These are phyloP conservation scores for Rhizopogon vulgaris DNA, from an alignment of 768 basidiomycete species.

Conservation along the genomic window DNA sequence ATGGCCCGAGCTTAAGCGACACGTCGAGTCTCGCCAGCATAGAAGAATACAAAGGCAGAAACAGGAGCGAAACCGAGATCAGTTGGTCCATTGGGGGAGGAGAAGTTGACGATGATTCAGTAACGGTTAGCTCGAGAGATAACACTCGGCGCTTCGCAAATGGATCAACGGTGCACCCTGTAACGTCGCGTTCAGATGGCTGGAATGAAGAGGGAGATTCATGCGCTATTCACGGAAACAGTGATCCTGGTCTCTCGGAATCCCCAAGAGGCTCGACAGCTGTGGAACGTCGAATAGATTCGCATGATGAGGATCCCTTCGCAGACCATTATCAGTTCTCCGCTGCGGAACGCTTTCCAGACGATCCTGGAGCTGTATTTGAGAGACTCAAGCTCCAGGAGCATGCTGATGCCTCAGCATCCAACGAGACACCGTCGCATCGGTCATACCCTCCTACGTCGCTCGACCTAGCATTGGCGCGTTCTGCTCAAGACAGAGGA, in stretches of 20 bases:
- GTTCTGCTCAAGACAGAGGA: conserved; percentile 58
- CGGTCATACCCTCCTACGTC: conserved; percentile 34
- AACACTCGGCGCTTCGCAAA: conserved; percentile 21
- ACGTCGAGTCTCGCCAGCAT: conserved; percentile 75
- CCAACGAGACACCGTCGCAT: conserved; percentile 23
- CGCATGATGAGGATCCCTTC: conserved; percentile 18
- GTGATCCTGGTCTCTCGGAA: background rate
- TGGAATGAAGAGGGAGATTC: conserved; percentile 1
- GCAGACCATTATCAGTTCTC: conserved; percentile 22
- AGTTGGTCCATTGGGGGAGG: conserved; percentile 34
- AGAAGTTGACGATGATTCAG: conserved; percentile 63
- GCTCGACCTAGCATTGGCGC: conserved; percentile 32
- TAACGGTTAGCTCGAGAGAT: conserved; percentile 72
- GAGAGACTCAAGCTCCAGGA: conserved; percentile 52
- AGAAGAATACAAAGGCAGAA: conserved; percentile 62
- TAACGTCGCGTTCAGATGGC: background rate
- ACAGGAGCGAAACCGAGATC: conserved; percentile 45
- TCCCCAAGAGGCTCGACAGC: background rate
- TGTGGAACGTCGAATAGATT: background rate
- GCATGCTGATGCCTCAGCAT: conserved; percentile 9
- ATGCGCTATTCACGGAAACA: conserved; percentile 5
- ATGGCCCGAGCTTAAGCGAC: conserved; percentile 87
- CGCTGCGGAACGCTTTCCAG: conserved; percentile 27
- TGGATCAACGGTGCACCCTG: conserved; percentile 1
- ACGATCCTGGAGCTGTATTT: conserved; percentile 43